A percentile compares a stretch with the other conserved stretches of the same genome.
Evolutionary conservation across 2,329 filamentous ascomycete genomes (phyloP).

Genomic region (Talaromyces rugulosus): DNA sequence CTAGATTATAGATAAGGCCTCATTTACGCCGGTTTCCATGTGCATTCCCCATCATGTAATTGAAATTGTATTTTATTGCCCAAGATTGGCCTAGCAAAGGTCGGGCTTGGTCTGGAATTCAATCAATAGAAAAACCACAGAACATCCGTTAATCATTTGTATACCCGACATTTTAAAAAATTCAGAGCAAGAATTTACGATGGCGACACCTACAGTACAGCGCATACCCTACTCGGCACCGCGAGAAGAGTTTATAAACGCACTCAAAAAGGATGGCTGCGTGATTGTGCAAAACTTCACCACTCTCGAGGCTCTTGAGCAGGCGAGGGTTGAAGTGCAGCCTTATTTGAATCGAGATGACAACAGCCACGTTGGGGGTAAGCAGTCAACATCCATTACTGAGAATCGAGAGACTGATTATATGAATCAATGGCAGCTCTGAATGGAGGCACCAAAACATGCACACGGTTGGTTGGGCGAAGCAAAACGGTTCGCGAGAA

Average conservation of each 20-base stretch:
- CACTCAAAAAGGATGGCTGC: slow-evolving; percentile 30
- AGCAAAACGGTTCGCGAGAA: slow-evolving; percentile 33
- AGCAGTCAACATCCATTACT: not conserved
- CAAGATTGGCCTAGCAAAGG: not conserved
- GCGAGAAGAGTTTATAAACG: slow-evolving; percentile 24
- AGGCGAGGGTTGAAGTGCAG: slow-evolving; percentile 24
- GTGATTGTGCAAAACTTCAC: slow-evolving; percentile 32
- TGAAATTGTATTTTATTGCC: not conserved
- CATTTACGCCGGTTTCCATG: not conserved
- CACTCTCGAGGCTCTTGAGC: slow-evolving; percentile 19
- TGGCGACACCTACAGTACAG: slow-evolving; percentile 2
- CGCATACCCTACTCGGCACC: slow-evolving; percentile 6
- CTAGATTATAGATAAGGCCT: not conserved
- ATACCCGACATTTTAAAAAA: not conserved
- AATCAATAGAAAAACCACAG: not conserved
- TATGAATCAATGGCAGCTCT: slow-evolving; percentile 15
- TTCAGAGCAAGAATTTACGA: not conserved
- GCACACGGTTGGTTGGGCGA: slow-evolving; percentile 30
- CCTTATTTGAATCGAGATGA: slow-evolving; percentile 25
- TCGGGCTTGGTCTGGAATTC: not conserved
- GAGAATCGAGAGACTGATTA: no score
- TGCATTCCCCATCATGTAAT: not conserved
- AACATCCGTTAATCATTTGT: not conserved
- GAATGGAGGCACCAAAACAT: slow-evolving; percentile 33
- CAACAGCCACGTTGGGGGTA: slow-evolving; percentile 20